These are phyloP conservation scores for Botryosphaeria dothidea DNA, from an alignment of 2,329 filamentous ascomycete genomes.

Conservation along the genomic window DNA sequence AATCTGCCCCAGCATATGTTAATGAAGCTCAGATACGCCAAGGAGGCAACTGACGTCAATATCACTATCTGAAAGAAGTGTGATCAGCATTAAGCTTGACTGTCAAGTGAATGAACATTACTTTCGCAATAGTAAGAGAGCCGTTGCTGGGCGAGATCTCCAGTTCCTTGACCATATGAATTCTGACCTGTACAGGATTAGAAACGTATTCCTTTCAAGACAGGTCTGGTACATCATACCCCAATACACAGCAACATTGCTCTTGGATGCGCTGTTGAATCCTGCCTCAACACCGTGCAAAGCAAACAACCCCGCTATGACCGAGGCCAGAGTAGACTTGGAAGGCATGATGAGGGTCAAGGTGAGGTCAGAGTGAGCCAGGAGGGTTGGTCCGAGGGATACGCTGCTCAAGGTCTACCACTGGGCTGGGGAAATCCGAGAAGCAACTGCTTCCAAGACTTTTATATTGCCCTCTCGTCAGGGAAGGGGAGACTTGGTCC, in stretches of 20 bases:
- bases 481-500: neutral
- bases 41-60: slow-evolving; percentile 37
- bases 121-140: slow-evolving; percentile 61
- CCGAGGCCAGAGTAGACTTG: neutral
- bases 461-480: neutral
- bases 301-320: neutral
- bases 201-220: neutral
- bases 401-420: neutral
- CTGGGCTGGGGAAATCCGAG: neutral
- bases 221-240: slow-evolving; percentile 40
- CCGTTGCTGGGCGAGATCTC: slow-evolving; percentile 53
- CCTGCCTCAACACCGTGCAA: slow-evolving; percentile 7
- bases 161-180: slow-evolving; percentile 52
- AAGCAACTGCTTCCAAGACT: neutral
- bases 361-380: neutral
- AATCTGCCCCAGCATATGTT: slow-evolving; percentile 37
- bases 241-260: slow-evolving; percentile 68
- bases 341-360: neutral
- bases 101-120: slow-evolving; percentile 34
- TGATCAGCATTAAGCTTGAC: slow-evolving; percentile 16
- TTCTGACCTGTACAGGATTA: slow-evolving; percentile 54
- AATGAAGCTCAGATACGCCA: neutral
- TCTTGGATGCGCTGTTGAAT: slow-evolving; percentile 25
- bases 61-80: slow-evolving; percentile 38
- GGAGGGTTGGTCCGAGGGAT: neutral